A percentile compares a stretch with the other conserved stretches of the same genome.
These are phyloP conservation scores for Cercospora sp. DNA, from an alignment of 2,329 filamentous ascomycete species.

Conservation along the genomic window DNA sequence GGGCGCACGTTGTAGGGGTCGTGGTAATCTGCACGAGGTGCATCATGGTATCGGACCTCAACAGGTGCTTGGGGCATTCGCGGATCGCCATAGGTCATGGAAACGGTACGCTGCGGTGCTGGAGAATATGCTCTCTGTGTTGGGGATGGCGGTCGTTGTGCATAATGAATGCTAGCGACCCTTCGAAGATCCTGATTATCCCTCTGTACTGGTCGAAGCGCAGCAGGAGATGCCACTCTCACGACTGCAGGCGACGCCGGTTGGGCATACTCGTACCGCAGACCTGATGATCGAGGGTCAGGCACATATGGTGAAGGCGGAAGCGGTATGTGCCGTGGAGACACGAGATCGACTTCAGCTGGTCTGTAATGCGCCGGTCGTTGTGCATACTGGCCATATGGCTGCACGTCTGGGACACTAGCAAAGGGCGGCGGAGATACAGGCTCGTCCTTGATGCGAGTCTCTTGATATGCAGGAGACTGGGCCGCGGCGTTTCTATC, in stretches of 20 bases:
- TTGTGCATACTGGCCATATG: slow-evolving; percentile 39
- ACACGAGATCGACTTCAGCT: slow-evolving; percentile 43
- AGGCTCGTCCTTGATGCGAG: slow-evolving; percentile 64
- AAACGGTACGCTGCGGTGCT: slow-evolving; percentile 45
- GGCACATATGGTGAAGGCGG: slow-evolving; percentile 49
- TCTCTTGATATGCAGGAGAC: slow-evolving; percentile 42
- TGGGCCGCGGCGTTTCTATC: slow-evolving; percentile 41
- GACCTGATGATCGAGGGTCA: slow-evolving; percentile 40
- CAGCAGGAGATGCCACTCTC: slow-evolving; percentile 42
- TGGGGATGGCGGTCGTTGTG: slow-evolving; percentile 48
- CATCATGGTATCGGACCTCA: slow-evolving; percentile 38
- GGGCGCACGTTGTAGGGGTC: slow-evolving; percentile 41
- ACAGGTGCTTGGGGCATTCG: slow-evolving; percentile 34
- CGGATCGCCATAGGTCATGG: slow-evolving; percentile 46
- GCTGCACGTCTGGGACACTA: slow-evolving; percentile 40
- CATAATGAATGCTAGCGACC: slow-evolving; percentile 51
- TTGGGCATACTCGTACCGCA: slow-evolving; percentile 48
- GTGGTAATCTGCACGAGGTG: slow-evolving; percentile 32
- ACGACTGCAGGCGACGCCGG: slow-evolving; percentile 43
- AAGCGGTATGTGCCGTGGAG: slow-evolving; percentile 40
- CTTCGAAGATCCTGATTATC: slow-evolving; percentile 51
- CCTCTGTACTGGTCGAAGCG: slow-evolving; percentile 41
- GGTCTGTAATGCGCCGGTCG: slow-evolving; percentile 42
- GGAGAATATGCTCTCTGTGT: slow-evolving; percentile 44
- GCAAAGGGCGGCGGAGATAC: slow-evolving; percentile 61